phyloP scores from a whole-genome alignment of 1,139 yeast species.

The Kurtzmaniella natalensis region DNA sequence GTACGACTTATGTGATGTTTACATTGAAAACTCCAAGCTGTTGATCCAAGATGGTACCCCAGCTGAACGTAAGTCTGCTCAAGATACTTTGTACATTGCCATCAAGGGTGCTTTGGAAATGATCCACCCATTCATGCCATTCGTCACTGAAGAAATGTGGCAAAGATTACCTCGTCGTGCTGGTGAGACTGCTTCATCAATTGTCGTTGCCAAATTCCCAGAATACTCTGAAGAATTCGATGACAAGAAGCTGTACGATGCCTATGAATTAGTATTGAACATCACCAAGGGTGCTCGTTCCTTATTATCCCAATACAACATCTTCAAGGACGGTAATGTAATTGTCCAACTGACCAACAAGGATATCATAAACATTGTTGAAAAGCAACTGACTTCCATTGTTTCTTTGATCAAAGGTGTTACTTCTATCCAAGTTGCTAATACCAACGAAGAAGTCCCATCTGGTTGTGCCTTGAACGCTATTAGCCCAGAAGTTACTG shows the following conservation, averaged over 20 bases:
- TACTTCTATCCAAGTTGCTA: conserved; percentile 61
- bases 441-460: conserved; percentile 55
- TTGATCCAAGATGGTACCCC: conserved; percentile 88
- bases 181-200: conserved; percentile 64
- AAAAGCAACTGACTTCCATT: conserved; percentile 75
- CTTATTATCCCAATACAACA: conserved; percentile 81
- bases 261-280: conserved; percentile 79
- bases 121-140: conserved; percentile 99
- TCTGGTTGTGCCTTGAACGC: conserved; percentile 87
- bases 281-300: conserved; percentile 93
- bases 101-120: conserved; percentile 86
- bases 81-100: conserved; percentile 89
- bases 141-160: conserved; percentile 96
- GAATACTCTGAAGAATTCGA: conserved; percentile 55
- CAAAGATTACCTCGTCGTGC: conserved; percentile 92
- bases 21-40: conserved; percentile 93
- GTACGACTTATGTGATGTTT: conserved; percentile 96
- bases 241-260: conserved; percentile 60
- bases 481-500: conserved; percentile 76
- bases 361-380: conserved; percentile 48
- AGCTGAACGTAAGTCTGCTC: conserved; percentile 81
- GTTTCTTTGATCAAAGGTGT: conserved; percentile 91
- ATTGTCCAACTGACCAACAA: conserved; percentile 64
- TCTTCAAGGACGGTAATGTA: conserved; percentile 82
- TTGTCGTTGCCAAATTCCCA: conserved; percentile 79